A percentile compares a stretch with the other conserved stretches of the same genome.
Evolutionary conservation across 495 filamentous ascomycete species (phyloP).

Genomic region (Hypoxylon intermedium): DNA sequence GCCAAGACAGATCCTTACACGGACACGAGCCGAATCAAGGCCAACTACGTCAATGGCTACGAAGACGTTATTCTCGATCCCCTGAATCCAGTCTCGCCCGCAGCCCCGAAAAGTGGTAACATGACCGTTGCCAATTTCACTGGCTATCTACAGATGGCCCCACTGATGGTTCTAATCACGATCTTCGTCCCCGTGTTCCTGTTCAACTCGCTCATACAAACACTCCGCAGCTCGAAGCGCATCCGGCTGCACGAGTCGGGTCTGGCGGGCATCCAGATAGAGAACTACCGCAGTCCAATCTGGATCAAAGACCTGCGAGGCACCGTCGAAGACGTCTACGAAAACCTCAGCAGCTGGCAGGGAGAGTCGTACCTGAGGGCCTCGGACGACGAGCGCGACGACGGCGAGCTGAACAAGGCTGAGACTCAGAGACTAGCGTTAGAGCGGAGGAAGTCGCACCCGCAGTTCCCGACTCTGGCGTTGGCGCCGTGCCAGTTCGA

Average conservation of each 20-base stretch:
- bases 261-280: conserved; percentile 64
- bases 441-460: conserved; percentile 47
- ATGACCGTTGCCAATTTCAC: conserved; percentile 37
- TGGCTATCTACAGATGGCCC: conserved; percentile 52
- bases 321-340: conserved; percentile 75
- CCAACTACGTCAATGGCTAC: conserved; percentile 78
- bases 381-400: conserved; percentile 44
- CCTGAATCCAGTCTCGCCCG: conserved; percentile 62
- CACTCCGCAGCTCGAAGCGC: conserved; percentile 70
- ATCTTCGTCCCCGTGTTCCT: conserved; percentile 76
- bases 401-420: conserved; percentile 22
- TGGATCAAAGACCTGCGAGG: conserved; percentile 74
- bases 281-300: conserved; percentile 76
- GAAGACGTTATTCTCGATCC: conserved; percentile 78
- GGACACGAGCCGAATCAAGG: conserved; percentile 66
- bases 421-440: conserved; percentile 41
- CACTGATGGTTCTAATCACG: conserved; percentile 66
- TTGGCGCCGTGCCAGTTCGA: conserved; percentile 79
- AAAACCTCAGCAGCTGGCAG: conserved; percentile 69
- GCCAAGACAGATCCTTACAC: conserved; percentile 75
- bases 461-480: conserved; percentile 69
- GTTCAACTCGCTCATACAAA: conserved; percentile 77
- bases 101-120: conserved; percentile 41
- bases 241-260: conserved; percentile 79
- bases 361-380: conserved; percentile 66